A percentile compares a stretch with the other conserved stretches of the same genome.
Evolutionary conservation across 2,329 filamentous ascomycete species (phyloP).

Genomic region (Phaeoacremonium minimum): DNA sequence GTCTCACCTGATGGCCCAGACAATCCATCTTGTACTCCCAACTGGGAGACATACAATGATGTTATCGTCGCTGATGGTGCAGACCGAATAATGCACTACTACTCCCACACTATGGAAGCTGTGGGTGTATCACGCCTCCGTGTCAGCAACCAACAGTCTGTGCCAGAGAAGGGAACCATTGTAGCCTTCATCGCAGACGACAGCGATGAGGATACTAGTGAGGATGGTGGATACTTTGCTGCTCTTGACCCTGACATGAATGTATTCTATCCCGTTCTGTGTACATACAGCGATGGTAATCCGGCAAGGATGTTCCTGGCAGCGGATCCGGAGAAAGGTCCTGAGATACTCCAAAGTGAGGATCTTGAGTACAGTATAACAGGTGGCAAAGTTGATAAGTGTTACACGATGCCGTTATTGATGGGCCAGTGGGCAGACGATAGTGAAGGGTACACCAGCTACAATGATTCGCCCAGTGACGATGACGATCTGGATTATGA

Average conservation of each 20-base stretch:
- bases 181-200: conserved; percentile 14
- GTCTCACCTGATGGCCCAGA: conserved; percentile 12
- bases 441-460: not conserved
- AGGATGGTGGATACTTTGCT: no score
- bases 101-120: conserved; percentile 22
- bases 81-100: conserved; percentile 28
- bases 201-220: conserved; percentile 12
- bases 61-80: conserved; percentile 17
- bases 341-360: conserved; percentile 14
- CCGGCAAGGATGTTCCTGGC: conserved; percentile 21
- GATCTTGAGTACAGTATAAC: conserved; percentile 17
- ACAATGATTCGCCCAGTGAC: no score
- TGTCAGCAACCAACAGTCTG: conserved; percentile 10
- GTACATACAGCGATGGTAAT: conserved; percentile 16
- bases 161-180: conserved; percentile 9
- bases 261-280: conserved; percentile 21
- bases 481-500: no score
- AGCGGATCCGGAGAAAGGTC: conserved; percentile 14
- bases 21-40: not conserved
- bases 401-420: conserved; percentile 11
- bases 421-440: not conserved
- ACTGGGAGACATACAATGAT: conserved; percentile 15
- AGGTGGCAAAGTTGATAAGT: conserved; percentile 17
- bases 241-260: no score
- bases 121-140: conserved; percentile 24